These are phyloP conservation scores for Hymenoscyphus fraxineus DNA, from an alignment of 2,329 filamentous ascomycete species.

Conservation along the genomic window DNA sequence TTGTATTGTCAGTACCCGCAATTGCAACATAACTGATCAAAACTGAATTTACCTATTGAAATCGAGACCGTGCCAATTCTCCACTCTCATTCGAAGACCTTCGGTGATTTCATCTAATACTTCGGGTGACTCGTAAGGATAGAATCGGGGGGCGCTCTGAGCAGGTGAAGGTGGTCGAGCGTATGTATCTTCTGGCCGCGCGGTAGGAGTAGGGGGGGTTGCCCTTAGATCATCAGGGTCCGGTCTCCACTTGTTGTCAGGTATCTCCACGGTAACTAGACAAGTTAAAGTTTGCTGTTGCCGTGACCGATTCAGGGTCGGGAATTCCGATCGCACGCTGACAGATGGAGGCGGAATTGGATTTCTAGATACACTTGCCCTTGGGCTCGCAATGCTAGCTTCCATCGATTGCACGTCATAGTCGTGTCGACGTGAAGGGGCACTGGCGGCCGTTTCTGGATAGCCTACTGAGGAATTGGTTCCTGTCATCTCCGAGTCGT, in stretches of 20 bases:
- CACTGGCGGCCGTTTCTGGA: slow-evolving; percentile 68
- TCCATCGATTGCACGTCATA: slow-evolving; percentile 98
- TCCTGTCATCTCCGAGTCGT: slow-evolving; percentile 74
- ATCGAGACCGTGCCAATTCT: slow-evolving; percentile 97
- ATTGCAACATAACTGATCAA: background rate
- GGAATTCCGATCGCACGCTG: slow-evolving; percentile 95
- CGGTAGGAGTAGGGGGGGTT: slow-evolving; percentile 41
- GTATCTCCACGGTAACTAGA: slow-evolving; percentile 87
- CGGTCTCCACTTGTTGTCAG: slow-evolving; percentile 85
- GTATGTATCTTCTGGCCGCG: slow-evolving; percentile 51
- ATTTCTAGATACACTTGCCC: slow-evolving; percentile 65
- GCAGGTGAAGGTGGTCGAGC: slow-evolving; percentile 57
- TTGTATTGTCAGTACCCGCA: background rate
- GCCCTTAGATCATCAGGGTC: slow-evolving; percentile 74
- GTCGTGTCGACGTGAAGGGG: slow-evolving; percentile 72
- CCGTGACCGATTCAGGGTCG: slow-evolving; percentile 84
- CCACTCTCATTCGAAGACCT: slow-evolving; percentile 78
- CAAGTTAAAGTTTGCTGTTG: slow-evolving; percentile 95
- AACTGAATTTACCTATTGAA: slow-evolving; percentile 62
- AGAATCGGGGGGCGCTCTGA: slow-evolving; percentile 50
- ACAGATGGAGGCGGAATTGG: slow-evolving; percentile 87
- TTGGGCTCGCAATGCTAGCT: slow-evolving; percentile 72
- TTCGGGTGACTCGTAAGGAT: slow-evolving; percentile 71
- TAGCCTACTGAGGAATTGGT: slow-evolving; percentile 75
- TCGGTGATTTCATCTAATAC: slow-evolving; percentile 82